A percentile compares a stretch with the other conserved stretches of the same genome.
phyloP scores from a whole-genome alignment of 1,284 basidiomycete genomes.

The Phellinidium pouzarii region DNA sequence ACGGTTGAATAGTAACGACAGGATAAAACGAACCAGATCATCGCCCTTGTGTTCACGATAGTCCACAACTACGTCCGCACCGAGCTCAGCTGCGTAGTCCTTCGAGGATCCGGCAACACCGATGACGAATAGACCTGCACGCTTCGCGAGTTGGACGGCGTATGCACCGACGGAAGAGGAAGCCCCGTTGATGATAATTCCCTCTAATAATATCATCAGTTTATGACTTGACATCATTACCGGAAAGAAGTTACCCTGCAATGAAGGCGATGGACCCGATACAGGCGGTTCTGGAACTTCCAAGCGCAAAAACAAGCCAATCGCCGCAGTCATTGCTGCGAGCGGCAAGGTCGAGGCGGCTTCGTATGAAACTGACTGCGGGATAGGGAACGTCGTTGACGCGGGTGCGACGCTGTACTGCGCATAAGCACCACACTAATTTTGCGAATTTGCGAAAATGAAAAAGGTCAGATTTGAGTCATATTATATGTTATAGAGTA shows the following conservation, averaged over 20 bases:
- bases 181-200: constrained; percentile 29
- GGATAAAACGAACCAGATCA: background rate
- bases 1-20: background rate
- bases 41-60: constrained; percentile 24
- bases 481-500: too few species aligned
- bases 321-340: constrained; percentile 28
- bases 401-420: constrained; percentile 15
- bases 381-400: constrained; percentile 9
- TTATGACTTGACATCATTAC: background rate
- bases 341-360: constrained; percentile 29
- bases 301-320: constrained; percentile 26
- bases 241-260: background rate
- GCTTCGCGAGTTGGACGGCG: constrained; percentile 30
- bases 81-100: constrained; percentile 22
- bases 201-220: constrained; percentile 1
- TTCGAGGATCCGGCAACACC: constrained; percentile 26
- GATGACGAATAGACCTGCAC: constrained; percentile 24
- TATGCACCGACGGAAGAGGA: constrained; percentile 29
- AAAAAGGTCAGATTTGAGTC: too few species aligned
- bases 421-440: constrained; percentile 13
- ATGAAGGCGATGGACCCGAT: too few species aligned
- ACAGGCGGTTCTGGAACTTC: constrained; percentile 1
- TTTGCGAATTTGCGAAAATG: too few species aligned
- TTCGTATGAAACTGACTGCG: constrained; percentile 24
- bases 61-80: constrained; percentile 27